Base-by-base conservation (phyloP, 805 yeast genomes). In the Debaryomyces maramus region DNA sequence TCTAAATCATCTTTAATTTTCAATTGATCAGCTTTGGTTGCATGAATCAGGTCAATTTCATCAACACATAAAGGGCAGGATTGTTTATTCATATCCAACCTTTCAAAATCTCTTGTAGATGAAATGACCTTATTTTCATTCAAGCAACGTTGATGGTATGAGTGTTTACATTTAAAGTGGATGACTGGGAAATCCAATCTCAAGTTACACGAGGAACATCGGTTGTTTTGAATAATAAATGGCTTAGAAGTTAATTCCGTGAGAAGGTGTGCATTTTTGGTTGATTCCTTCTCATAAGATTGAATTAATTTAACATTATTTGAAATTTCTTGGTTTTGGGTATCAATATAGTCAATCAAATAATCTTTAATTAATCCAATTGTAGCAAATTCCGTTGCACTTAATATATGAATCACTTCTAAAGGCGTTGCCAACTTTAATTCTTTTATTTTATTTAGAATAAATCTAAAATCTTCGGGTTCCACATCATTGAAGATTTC, bases 151-250 rank as follows among this genome's bases (percentile, higher is more conserved):
- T 84, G 86, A 55, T 93, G 98, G 55, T 79, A 89, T 3, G 93
- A 80, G 54, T 93, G 99, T 21, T 75, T 73, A 65, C 99, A 93
- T 47, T 80, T 77, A 67, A 91, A 93, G 52, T 87, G 95, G 0
- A 86, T 77, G 2, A 83, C 75, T 0, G 98, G 97, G 30, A 82
- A 71, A 43, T 87, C 95, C 15, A 91, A 63, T 9, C 77, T 72
- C 31, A 74, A 65, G 7, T 75, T 68, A 56, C 97, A 90, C 13
- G 78, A 71, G 10, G 78, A 66, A 54, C 97, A 90, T 26, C 69
- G 70, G 19, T 80, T 72, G 45, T 78, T 77, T 50, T 83, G 88
- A 3, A 83, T 63, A 4, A 82, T 74, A 48, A 62, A 73, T 6
- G 75, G 81, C 49, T 65, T 56, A 39, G 55, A 35, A 10, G 67